phyloP scores from a whole-genome alignment of 768 basidiomycete species.

The Lactarius quietus region DNA sequence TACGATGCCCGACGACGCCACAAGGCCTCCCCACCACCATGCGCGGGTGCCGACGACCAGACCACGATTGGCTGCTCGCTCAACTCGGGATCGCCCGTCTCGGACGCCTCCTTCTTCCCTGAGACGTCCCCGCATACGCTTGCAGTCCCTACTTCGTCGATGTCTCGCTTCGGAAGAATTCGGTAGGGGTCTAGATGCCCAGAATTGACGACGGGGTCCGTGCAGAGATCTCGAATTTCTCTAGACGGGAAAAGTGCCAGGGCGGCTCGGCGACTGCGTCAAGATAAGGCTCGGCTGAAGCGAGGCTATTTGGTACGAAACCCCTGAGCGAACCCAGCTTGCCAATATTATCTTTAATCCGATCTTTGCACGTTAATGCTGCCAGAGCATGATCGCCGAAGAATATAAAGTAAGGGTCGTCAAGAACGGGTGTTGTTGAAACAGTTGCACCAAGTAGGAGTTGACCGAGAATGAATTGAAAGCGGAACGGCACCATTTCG shows the following conservation, averaged over 20 bases:
- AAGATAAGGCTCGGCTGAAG: background rate
- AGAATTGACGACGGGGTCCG: slow-evolving; percentile 7
- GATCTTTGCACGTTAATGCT: slow-evolving; percentile 16
- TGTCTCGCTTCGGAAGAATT: slow-evolving; percentile 63
- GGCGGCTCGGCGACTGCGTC: slow-evolving; percentile 12
- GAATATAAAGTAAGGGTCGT: slow-evolving; percentile 12
- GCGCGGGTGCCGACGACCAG: slow-evolving; percentile 49
- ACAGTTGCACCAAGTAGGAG: slow-evolving; percentile 56
- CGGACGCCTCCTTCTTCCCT: slow-evolving; percentile 56
- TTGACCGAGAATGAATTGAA: slow-evolving; percentile 53
- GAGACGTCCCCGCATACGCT: slow-evolving; percentile 35
- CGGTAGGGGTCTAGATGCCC: slow-evolving; percentile 9
- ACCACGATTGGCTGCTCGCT: slow-evolving; percentile 70
- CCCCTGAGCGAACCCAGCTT: slow-evolving; percentile 17
- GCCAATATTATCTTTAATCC: slow-evolving; percentile 2
- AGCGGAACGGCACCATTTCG: slow-evolving; percentile 38
- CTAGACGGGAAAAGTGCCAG: slow-evolving; percentile 9
- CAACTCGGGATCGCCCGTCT: slow-evolving; percentile 74
- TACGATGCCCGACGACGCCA: background rate
- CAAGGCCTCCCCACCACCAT: background rate
- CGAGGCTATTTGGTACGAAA: slow-evolving; percentile 15
- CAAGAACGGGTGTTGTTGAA: slow-evolving; percentile 46
- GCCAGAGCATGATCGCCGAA: slow-evolving; percentile 13
- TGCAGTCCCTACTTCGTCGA: slow-evolving; percentile 39
- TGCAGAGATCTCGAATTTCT: slow-evolving; percentile 23